Evolutionary conservation across 176 grass and related monocot species (phyloP), one percentile per base, ranked within the genome.

Genomic region (Tillandsia fasciculata): DNA sequence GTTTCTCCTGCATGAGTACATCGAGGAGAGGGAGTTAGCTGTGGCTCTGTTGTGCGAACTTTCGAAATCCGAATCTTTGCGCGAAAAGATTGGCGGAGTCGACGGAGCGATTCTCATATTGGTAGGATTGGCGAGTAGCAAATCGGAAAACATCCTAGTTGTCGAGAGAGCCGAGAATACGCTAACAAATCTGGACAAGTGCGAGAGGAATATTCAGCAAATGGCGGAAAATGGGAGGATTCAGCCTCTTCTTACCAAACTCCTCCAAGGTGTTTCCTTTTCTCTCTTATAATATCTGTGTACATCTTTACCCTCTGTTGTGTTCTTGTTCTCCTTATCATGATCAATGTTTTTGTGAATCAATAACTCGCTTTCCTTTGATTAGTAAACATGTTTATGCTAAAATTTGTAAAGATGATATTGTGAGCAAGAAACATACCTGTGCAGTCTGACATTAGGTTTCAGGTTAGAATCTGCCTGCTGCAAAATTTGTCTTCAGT

Each of bases 221-320:
- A 92, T 92, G 90, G 90, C 85, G 5, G 90, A 92, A 50, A 92
- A 92, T 64, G 90, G 90, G 52, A 76, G 90, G 76, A 79, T 92
- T 3, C 77, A 88, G 68, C 90, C 90, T 9, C 85, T 92, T 56
- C 81, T 92, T 0, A 86, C 76, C 2, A 83, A 83, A 5, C 83
- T 92, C 20, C 12, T 86, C 49, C 0, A 87, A 74, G 88, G 87
- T 83, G 12, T 56, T 27, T 28, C 20, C 20, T 56, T 27, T 28
- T 11, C 20, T 71, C 13, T 28, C 65, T 67, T 67, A 33, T 4
- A 33, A 33, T 33, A 33, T 33, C 29, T 33, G 29, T 29, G 3
- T 14, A 67, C 2, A 24, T 59, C 28, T 47, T 49, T 12, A 18
- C 49, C 28, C 28, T 67, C 0, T 15, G 20, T 59, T 67, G 20